Percentiles rank a stretch among this genome's conserved stretches.
phyloP scores from a whole-genome alignment of 176 grass and related monocot genomes.

The Aechmea fasciata region DNA sequence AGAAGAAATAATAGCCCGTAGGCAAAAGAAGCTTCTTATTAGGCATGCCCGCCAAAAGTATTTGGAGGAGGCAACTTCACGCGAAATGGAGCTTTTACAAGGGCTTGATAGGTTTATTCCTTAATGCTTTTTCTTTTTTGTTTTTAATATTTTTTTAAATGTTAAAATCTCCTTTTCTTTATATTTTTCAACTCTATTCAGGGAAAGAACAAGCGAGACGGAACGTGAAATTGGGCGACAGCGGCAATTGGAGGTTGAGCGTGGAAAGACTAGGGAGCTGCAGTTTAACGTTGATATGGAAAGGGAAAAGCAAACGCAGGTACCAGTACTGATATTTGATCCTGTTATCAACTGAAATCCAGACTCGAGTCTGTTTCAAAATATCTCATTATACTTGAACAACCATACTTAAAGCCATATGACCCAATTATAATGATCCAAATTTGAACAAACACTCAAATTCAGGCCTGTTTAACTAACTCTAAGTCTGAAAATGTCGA shows the following conservation, averaged over 20 bases:
- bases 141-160: background rate
- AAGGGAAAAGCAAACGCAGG: slow-evolving; percentile 86
- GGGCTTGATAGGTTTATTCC: slow-evolving; percentile 72
- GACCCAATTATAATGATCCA: too few relatives aligned
- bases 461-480: too few relatives aligned
- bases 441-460: too few relatives aligned
- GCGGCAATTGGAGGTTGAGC: slow-evolving; percentile 67
- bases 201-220: slow-evolving; percentile 59
- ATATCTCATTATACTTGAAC: too few relatives aligned
- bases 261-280: slow-evolving; percentile 73
- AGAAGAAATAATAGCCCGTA: slow-evolving; percentile 73
- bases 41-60: slow-evolving; percentile 68
- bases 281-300: slow-evolving; percentile 85
- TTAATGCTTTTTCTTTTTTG: background rate
- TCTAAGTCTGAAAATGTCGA: too few relatives aligned
- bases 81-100: slow-evolving; percentile 85
- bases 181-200: slow-evolving; percentile 22
- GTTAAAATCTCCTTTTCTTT: slow-evolving; percentile 6
- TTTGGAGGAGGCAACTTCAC: slow-evolving; percentile 62
- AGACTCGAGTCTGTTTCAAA: background rate
- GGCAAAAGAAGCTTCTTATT: slow-evolving; percentile 84
- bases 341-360: background rate
- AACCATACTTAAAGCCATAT: too few relatives aligned
- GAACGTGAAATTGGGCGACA: slow-evolving; percentile 82
- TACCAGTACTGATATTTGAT: slow-evolving; percentile 10